These are phyloP conservation scores for Sapria himalayana DNA, from an alignment of 345 rosid species.

Conservation along the genomic window DNA sequence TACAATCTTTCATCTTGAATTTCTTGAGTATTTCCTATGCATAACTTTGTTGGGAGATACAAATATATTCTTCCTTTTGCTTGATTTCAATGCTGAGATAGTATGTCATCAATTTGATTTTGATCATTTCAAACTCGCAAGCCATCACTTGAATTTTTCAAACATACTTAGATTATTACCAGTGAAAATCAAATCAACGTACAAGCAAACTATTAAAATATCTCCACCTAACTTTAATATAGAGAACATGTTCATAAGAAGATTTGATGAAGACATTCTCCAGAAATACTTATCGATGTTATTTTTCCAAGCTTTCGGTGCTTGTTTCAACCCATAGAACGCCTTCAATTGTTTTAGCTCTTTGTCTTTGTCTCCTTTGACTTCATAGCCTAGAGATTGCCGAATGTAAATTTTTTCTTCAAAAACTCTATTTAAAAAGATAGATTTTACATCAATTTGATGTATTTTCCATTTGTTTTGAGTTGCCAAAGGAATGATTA, in stretches of 20 bases:
- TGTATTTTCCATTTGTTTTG: constrained; percentile 1
- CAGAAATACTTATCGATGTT: neutral
- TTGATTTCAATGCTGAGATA: neutral
- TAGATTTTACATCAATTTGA: neutral
- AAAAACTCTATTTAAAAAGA: neutral
- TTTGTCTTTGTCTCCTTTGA: neutral
- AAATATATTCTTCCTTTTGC: neutral
- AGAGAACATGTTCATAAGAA: too few species aligned
- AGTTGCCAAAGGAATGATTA: neutral
- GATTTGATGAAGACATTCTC: neutral
- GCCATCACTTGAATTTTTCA: constrained; percentile 1
- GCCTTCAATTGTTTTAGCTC: too few species aligned
- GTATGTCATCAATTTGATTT: neutral
- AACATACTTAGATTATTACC: too few species aligned
- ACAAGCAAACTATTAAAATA: neutral
- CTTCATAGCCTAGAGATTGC: neutral
- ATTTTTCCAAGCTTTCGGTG: neutral
- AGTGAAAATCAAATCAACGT: too few species aligned
- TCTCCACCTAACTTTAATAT: neutral
- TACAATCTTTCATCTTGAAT: neutral
- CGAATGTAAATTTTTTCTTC: neutral
- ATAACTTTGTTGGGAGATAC: neutral
- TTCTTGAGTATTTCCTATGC: neutral
- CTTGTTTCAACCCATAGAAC: neutral
- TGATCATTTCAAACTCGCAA: neutral